phyloP scores from a whole-genome alignment of 2,329 filamentous ascomycete species.

The Mollisia scopiformis region DNA sequence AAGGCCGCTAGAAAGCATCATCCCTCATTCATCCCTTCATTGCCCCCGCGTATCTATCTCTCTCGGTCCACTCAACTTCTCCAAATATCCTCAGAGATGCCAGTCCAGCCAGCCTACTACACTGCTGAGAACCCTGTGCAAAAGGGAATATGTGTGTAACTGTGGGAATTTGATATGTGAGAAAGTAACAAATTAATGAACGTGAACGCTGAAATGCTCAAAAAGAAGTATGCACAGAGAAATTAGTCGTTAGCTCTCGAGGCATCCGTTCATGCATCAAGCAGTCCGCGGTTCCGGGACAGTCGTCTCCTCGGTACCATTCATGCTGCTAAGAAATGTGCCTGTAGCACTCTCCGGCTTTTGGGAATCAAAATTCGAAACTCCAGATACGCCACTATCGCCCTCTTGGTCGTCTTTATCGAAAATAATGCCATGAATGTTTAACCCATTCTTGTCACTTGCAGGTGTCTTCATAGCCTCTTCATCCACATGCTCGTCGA shows the following conservation, averaged over 20 bases:
- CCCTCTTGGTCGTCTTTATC: constrained; percentile 35
- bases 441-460: constrained; percentile 36
- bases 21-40: constrained; percentile 1
- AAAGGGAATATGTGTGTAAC: not conserved
- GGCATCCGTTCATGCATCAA: constrained; percentile 11
- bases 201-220: not conserved
- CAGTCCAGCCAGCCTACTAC: not conserved
- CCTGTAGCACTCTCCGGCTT: constrained; percentile 22
- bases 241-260: not conserved
- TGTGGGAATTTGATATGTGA: not conserved
- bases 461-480: constrained; percentile 33
- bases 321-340: constrained; percentile 18
- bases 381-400: constrained; percentile 37
- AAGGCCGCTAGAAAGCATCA: not conserved
- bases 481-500: constrained; percentile 49
- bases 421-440: constrained; percentile 38
- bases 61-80: not conserved
- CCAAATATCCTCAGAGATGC: not conserved
- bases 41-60: not conserved
- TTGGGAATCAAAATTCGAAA: constrained; percentile 30
- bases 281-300: constrained; percentile 25
- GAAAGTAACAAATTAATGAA: not conserved
- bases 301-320: constrained; percentile 2
- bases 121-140: not conserved
- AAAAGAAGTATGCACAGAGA: constrained; percentile 1